phyloP scores from a whole-genome alignment of 2,329 filamentous ascomycete species.

The Neodidymelliopsis sp. region DNA sequence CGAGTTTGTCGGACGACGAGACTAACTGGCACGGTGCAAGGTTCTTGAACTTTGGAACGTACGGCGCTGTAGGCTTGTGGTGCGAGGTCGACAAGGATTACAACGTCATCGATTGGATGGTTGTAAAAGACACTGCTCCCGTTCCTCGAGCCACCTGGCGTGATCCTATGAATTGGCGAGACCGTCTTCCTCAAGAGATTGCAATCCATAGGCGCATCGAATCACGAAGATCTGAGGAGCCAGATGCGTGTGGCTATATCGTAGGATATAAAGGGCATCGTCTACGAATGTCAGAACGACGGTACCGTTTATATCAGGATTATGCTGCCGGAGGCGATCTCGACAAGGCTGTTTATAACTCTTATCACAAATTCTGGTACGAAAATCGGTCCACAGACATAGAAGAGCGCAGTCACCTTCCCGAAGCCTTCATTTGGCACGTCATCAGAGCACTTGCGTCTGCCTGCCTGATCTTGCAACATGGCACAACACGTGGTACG shows the following conservation, averaged over 20 bases:
- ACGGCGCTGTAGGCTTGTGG: neutral
- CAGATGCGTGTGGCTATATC: neutral
- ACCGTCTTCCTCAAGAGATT: neutral
- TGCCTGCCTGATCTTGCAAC: neutral
- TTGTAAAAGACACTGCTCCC: conserved; percentile 4
- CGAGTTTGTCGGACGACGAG: neutral
- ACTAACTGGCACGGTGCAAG: conserved; percentile 1
- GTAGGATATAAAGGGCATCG: neutral
- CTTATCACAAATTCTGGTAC: neutral
- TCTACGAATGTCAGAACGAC: neutral
- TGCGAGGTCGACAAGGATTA: neutral
- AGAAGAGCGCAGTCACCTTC: too few relatives aligned
- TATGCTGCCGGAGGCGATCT: neutral
- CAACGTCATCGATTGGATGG: conserved; percentile 3
- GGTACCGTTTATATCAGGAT: conserved; percentile 1
- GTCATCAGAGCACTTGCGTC: conserved; percentile 5
- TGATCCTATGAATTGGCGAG: conserved; percentile 10
- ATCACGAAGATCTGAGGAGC: neutral
- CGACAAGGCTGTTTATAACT: neutral
- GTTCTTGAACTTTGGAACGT: neutral
- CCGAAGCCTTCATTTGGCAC: conserved; percentile 6
- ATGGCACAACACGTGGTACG: neutral
- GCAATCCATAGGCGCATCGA: neutral
- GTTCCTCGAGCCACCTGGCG: neutral
- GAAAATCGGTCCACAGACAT: neutral